Percentiles rank a stretch among this genome's conserved stretches.
Evolutionary conservation across 139 green algal species (phyloP).

Genomic region (Coelastrella sp.): DNA sequence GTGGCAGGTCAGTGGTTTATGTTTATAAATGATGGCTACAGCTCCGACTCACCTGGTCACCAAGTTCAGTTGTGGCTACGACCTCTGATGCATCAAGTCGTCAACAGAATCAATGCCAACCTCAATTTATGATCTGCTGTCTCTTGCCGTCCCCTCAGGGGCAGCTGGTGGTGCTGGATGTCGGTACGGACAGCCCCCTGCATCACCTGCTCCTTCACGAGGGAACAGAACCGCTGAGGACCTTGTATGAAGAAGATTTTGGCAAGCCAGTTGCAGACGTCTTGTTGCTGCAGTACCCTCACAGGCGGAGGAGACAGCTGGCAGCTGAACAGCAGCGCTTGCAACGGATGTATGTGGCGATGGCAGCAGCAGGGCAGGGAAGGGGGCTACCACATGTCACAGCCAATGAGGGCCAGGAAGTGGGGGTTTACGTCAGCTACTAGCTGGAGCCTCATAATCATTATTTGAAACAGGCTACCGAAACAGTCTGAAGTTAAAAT

Average conservation of each 20-base stretch:
- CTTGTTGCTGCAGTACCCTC: conserved; percentile 9
- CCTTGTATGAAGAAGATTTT: conserved; percentile 47
- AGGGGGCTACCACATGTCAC: not conserved
- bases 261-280: conserved; percentile 33
- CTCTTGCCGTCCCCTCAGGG: conserved; percentile 34
- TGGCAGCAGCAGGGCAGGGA: not conserved
- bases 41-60: too few species aligned
- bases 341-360: not conserved
- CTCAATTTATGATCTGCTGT: too few species aligned
- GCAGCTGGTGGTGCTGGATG: conserved; percentile 54
- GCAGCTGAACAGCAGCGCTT: conserved; percentile 5
- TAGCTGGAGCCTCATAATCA: not conserved
- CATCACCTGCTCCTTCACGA: conserved; percentile 55
- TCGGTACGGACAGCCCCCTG: conserved; percentile 45
- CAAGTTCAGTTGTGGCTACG: too few species aligned
- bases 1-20: not conserved
- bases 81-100: too few species aligned
- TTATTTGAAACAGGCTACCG: not conserved
- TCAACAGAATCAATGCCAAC: too few species aligned
- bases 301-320: not conserved
- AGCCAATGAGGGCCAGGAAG: not conserved
- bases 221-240: conserved; percentile 30
- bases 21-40: not conserved
- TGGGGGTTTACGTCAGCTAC: not conserved
- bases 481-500: too few species aligned